Conservation (phyloP, 345 rosid genomes). For the Populus alba region DNA sequence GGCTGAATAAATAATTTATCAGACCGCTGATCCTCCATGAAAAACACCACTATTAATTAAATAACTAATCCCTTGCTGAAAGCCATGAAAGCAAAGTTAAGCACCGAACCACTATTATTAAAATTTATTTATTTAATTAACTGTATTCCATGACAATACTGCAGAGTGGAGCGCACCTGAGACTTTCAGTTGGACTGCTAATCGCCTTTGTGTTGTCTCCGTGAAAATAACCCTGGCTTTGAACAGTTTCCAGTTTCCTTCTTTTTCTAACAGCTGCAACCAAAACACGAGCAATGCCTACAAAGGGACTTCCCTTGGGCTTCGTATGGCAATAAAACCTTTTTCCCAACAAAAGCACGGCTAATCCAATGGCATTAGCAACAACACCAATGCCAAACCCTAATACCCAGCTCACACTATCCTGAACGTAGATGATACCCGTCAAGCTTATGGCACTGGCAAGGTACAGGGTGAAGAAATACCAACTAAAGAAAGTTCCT, state of each 20-base stretch:
- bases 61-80: too few relatives aligned
- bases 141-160: background rate
- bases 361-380: constrained; percentile 31
- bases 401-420: constrained; percentile 46
- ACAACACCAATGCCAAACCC: constrained; percentile 45
- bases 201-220: background rate
- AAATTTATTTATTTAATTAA: background rate
- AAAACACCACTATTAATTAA: too few relatives aligned
- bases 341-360: constrained; percentile 36
- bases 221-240: constrained; percentile 34
- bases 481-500: constrained; percentile 53
- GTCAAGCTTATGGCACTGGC: constrained; percentile 24
- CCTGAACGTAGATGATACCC: constrained; percentile 39
- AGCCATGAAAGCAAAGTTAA: too few relatives aligned
- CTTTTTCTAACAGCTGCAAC: constrained; percentile 39
- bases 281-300: constrained; percentile 41
- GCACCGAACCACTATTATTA: background rate
- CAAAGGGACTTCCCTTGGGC: constrained; percentile 50
- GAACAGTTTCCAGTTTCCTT: constrained; percentile 25
- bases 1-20: too few relatives aligned
- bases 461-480: constrained; percentile 27
- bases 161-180: constrained; percentile 26
- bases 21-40: too few relatives aligned
- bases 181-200: constrained; percentile 23
- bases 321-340: constrained; percentile 32